Conservation (phyloP, 441 rosid species). For the Manihot esculenta region DNA sequence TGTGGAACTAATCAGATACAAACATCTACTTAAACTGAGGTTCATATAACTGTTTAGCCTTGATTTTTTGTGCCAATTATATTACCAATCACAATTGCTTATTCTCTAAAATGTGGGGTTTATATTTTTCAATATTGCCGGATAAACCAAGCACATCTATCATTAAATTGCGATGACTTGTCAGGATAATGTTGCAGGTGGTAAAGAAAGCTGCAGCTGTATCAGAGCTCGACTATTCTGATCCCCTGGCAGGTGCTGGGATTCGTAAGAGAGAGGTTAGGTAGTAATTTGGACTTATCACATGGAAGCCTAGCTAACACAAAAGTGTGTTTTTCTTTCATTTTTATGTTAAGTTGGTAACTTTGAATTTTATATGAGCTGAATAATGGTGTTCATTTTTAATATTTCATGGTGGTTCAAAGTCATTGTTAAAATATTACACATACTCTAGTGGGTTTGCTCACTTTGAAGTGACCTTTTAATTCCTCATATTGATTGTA, state of each 20-base stretch:
- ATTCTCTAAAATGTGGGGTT: not conserved
- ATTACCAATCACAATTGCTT: not conserved
- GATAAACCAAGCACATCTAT: not conserved
- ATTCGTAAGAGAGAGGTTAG: conserved; percentile 79
- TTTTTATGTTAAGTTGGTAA: conserved; percentile 12
- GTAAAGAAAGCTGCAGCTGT: conserved; percentile 62
- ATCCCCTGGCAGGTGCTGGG: conserved; percentile 42
- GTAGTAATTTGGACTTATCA: conserved; percentile 39
- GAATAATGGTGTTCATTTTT: not conserved
- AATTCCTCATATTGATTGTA: not conserved
- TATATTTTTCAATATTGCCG: not conserved
- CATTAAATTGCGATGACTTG: conserved; percentile 9
- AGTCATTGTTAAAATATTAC: not conserved
- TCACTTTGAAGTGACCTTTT: not conserved
- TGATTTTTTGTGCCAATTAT: not conserved
- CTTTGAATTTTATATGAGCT: not conserved
- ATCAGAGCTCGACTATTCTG: conserved; percentile 35
- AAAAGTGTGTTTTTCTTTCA: conserved; percentile 49
- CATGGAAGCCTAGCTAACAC: conserved; percentile 34
- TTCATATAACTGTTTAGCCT: not conserved
- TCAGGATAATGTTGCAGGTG: conserved; percentile 44
- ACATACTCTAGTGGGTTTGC: not conserved
- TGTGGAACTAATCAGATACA: too few relatives aligned
- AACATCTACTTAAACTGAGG: not conserved
- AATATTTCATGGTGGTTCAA: not conserved